Evolutionary conservation across 495 filamentous ascomycete genomes (phyloP).

Genomic region (Lindgomyces ingoldianus): DNA sequence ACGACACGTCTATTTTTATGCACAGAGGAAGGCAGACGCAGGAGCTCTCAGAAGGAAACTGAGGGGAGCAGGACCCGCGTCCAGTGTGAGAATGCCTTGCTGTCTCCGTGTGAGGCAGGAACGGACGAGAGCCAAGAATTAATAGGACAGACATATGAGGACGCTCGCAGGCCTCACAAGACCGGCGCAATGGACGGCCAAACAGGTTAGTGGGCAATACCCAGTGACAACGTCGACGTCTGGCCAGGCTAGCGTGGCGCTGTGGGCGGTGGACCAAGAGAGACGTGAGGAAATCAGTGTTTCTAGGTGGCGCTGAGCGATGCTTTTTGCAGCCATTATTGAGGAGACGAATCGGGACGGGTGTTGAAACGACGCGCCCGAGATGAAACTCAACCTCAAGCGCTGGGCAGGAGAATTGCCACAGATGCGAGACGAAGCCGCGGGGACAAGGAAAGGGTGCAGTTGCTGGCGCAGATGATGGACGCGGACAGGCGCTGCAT

Average conservation of each 20-base stretch:
- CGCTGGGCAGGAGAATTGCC: slow-evolving; percentile 17
- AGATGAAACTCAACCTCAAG: slow-evolving; percentile 24
- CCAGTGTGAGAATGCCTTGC: no score
- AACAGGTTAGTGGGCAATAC: background rate
- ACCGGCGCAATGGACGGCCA: background rate
- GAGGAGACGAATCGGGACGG: slow-evolving; percentile 1
- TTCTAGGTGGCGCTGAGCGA: slow-evolving; percentile 7
- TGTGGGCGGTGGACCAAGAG: background rate
- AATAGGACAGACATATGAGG: no score
- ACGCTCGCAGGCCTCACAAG: no score
- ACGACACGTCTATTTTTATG: no score
- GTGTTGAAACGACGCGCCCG: slow-evolving; percentile 17
- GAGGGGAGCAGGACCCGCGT: no score
- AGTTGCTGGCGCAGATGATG: background rate
- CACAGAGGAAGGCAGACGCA: no score
- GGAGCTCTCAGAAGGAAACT: no score
- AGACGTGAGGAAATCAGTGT: background rate
- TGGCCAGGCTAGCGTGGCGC: background rate
- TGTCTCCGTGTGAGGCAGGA: no score
- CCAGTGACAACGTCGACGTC: background rate
- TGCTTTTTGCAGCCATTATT: slow-evolving; percentile 11
- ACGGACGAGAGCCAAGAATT: no score
- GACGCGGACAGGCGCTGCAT: background rate
- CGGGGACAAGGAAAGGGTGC: background rate
- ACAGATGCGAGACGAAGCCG: slow-evolving; percentile 21